These are phyloP conservation scores for Canna indica DNA, from an alignment of 176 grass and related monocot genomes.

Conservation along the genomic window DNA sequence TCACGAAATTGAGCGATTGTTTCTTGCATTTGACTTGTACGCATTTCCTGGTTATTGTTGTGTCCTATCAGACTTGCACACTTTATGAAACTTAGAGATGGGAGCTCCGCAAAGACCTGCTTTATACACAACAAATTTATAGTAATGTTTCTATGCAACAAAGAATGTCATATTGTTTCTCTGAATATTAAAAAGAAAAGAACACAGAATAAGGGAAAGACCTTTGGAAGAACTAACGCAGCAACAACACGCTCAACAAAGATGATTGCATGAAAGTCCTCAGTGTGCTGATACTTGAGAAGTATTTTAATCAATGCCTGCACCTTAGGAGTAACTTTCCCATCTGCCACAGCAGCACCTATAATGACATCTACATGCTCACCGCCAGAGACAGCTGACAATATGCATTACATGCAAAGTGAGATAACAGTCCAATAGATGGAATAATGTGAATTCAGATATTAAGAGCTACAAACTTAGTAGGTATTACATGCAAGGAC, in stretches of 20 bases:
- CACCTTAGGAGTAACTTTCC: constrained; percentile 93
- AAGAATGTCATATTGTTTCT: not conserved
- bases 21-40: constrained; percentile 95
- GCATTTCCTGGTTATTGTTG: constrained; percentile 99
- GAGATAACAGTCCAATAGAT: not conserved
- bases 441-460: constrained; percentile 15
- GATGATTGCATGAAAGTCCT: constrained; percentile 96
- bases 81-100: constrained; percentile 77
- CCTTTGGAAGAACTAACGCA: constrained; percentile 97
- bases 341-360: constrained; percentile 89
- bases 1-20: constrained; percentile 94
- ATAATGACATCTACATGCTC: constrained; percentile 97
- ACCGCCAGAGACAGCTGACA: constrained; percentile 83
- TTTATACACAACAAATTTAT: not conserved
- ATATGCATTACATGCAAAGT: constrained; percentile 10
- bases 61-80: constrained; percentile 95
- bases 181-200: not conserved
- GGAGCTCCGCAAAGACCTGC: constrained; percentile 88
- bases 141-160: not conserved
- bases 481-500: not conserved
- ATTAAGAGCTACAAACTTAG: not conserved
- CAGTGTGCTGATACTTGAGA: constrained; percentile 92
- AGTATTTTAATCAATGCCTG: constrained; percentile 94
- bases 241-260: constrained; percentile 98
- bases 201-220: not conserved